Evolutionary conservation across 805 yeast genomes (phyloP).

Genomic region (Starmerella powellii): DNA sequence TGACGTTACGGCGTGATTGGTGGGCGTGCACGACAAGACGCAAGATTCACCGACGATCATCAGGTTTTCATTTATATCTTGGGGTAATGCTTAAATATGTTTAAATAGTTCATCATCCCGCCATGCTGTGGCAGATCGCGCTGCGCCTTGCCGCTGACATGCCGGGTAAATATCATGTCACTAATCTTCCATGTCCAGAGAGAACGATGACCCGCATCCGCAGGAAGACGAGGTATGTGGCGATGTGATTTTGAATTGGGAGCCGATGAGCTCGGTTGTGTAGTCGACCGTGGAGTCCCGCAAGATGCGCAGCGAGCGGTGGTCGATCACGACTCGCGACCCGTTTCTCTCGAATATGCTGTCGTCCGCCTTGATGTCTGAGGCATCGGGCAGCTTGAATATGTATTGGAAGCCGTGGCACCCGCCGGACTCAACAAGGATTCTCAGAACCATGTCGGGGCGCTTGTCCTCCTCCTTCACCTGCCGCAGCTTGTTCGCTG

Average conservation of each 20-base stretch:
- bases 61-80: too few relatives aligned
- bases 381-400: slow-evolving; percentile 44
- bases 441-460: slow-evolving; percentile 51
- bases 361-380: slow-evolving; percentile 29
- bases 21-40: too few relatives aligned
- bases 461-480: slow-evolving; percentile 45
- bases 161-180: too few relatives aligned
- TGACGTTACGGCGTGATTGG: too few relatives aligned
- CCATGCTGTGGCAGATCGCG: too few relatives aligned
- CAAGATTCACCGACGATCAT: too few relatives aligned
- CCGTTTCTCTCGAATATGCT: slow-evolving; percentile 53
- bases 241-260: slow-evolving; percentile 82
- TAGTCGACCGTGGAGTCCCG: slow-evolving; percentile 81
- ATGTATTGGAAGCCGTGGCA: slow-evolving; percentile 96
- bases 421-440: slow-evolving; percentile 88
- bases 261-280: slow-evolving; percentile 85
- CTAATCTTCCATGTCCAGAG: slow-evolving; percentile 41
- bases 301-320: slow-evolving; percentile 63
- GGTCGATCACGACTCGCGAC: slow-evolving; percentile 68
- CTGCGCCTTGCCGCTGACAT: too few relatives aligned
- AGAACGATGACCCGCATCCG: slow-evolving; percentile 75
- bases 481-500: slow-evolving; percentile 36
- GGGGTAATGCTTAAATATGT: too few relatives aligned
- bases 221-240: slow-evolving; percentile 77
- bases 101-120: too few relatives aligned